Percentiles rank a stretch among this genome's conserved stretches.
phyloP scores from a whole-genome alignment of 352 stramenopile species.

The Phytophthora brassicae region DNA sequence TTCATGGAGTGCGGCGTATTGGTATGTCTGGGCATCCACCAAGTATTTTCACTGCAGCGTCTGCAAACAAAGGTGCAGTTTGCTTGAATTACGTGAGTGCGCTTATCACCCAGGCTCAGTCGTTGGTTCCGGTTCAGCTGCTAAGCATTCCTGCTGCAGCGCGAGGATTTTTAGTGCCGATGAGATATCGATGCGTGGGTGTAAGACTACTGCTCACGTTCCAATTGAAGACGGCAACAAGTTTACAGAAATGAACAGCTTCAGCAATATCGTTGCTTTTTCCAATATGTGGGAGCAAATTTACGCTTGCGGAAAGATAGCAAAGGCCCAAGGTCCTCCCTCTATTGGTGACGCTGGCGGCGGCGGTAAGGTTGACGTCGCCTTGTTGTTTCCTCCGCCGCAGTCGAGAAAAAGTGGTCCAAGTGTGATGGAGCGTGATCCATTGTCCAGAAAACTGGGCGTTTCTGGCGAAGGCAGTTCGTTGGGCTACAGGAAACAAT shows the following conservation, averaged over 20 bases:
- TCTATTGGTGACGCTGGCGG: conserved; percentile 7
- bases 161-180: conserved; percentile 49
- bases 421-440: conserved; percentile 8
- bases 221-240: conserved; percentile 14
- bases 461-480: conserved; percentile 12
- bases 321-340: conserved; percentile 16
- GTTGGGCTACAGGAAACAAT: conserved; percentile 40
- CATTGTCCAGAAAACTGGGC: conserved; percentile 13
- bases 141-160: conserved; percentile 59
- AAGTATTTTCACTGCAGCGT: conserved; percentile 53
- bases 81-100: conserved; percentile 48
- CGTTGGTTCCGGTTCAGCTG: conserved; percentile 34
- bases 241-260: conserved; percentile 8
- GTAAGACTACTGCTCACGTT: conserved; percentile 44
- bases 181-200: conserved; percentile 45
- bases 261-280: conserved; percentile 29
- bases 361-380: conserved; percentile 21
- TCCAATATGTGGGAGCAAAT: conserved; percentile 48
- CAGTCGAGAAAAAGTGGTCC: conserved; percentile 14
- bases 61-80: conserved; percentile 44
- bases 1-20: conserved; percentile 74
- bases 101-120: conserved; percentile 51
- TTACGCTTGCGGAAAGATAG: conserved; percentile 19
- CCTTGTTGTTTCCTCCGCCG: conserved; percentile 24
- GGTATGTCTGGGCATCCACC: conserved; percentile 78